Evolutionary conservation across 257 asterid genomes (phyloP), one percentile per base, ranked within the genome.

Genomic region (Nyctanthes arbortristis): DNA sequence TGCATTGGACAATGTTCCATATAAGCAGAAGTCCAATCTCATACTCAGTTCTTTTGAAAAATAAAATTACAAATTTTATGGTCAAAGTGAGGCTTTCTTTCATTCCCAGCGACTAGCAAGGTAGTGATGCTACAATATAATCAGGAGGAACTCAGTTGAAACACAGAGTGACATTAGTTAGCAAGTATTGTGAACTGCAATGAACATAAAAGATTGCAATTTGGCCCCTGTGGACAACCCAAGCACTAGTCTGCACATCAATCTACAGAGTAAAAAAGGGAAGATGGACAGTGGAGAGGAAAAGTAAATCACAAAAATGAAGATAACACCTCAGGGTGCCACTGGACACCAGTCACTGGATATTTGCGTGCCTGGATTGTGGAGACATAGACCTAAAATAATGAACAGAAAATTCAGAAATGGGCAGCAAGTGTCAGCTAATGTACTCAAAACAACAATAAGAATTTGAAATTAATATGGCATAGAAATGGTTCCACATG

Each of bases 311-410:
- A 35, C 10, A 27, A 10, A 24, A 20, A 61, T 25, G 24, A 28
- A 66, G 58, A 67, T 28, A 54, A 12, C 84, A 93, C 97, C 97
- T 91, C 99, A 37, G 99, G 99, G 69, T 93, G 96, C 97, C 97
- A 93, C 72, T 91, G 99, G 75, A 87, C 81, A 72, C 89, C 97
- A 74, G 95, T 83, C 32, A 93, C 85, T 25, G 99, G 99, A 65
- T 91, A 93, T 68, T 59, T 73, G 65, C 68, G 84, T 47, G 90
- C 97, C 82, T 83, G 81, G 71, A 86, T 89, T 29, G 97, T 89
- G 29, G 99, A 93, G 65, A 91, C 96, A 71, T 89, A 93, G 45
- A 79, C 88, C 99, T 93, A 73, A 79, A 49, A 79, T 40, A 73
- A 57, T 62, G 40, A 65, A 66, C 16, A 35, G 31, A 69, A 60